Evolutionary conservation across 768 basidiomycete species (phyloP).

Genomic region (Dentipellis fragilis): DNA sequence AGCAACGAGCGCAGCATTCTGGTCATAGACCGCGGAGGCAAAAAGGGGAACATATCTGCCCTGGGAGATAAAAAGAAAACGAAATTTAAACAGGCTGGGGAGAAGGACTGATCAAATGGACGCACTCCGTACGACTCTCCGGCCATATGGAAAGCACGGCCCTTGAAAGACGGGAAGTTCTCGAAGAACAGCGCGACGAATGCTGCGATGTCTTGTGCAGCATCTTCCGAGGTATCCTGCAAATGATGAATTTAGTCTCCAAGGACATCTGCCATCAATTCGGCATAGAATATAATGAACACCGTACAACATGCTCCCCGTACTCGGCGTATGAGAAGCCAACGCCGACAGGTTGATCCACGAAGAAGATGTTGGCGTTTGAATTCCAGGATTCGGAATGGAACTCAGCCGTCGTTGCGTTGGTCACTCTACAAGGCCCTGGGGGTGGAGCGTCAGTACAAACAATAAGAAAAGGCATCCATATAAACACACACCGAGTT

Average conservation of each 20-base stretch:
- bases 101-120: background rate
- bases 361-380: slow-evolving; percentile 48
- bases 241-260: background rate
- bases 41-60: slow-evolving; percentile 44
- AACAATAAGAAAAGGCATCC: too few species aligned
- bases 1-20: slow-evolving; percentile 29
- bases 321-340: slow-evolving; percentile 40
- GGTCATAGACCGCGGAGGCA: slow-evolving; percentile 38
- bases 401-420: slow-evolving; percentile 35
- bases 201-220: slow-evolving; percentile 59
- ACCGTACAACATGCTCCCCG: slow-evolving; percentile 46
- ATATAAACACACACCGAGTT: slow-evolving; percentile 25
- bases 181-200: slow-evolving; percentile 71
- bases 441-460: slow-evolving; percentile 11
- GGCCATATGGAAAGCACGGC: slow-evolving; percentile 34
- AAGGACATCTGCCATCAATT: background rate
- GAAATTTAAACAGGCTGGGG: background rate
- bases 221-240: slow-evolving; percentile 55
- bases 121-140: slow-evolving; percentile 44
- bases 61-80: slow-evolving; percentile 19
- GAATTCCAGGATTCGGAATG: slow-evolving; percentile 60
- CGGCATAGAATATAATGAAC: background rate
- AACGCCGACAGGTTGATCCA: slow-evolving; percentile 30
- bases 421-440: slow-evolving; percentile 51
- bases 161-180: slow-evolving; percentile 61